phyloP scores from a whole-genome alignment of 1,139 yeast genomes.

The Diutina mesorugosa region DNA sequence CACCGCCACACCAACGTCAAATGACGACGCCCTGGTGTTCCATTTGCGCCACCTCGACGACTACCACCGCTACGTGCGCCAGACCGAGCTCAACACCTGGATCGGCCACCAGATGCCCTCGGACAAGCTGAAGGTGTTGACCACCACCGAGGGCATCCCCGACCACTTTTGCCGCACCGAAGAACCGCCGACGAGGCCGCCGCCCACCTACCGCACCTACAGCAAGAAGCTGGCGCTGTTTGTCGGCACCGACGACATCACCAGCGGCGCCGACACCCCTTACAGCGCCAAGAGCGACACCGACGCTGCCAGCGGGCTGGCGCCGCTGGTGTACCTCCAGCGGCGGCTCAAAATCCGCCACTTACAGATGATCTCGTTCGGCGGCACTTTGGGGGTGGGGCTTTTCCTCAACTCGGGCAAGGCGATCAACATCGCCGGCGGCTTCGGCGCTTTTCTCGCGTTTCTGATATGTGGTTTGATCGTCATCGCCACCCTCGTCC shows the following conservation, averaged over 20 bases:
- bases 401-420: constrained; percentile 66
- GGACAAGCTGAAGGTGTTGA: not conserved
- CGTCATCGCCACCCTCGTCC: constrained; percentile 56
- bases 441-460: constrained; percentile 68
- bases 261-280: not conserved
- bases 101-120: not conserved
- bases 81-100: not conserved
- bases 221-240: not conserved
- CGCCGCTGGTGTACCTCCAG: constrained; percentile 14
- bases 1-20: not conserved
- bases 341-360: constrained; percentile 58
- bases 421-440: constrained; percentile 69
- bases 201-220: not conserved
- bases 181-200: not conserved
- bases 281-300: not conserved
- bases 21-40: not conserved
- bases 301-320: not conserved
- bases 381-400: constrained; percentile 82
- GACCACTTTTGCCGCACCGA: not conserved
- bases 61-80: not conserved
- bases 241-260: not conserved
- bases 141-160: constrained; percentile 1
- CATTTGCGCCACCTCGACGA: not conserved
- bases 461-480: constrained; percentile 54
- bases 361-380: constrained; percentile 69